phyloP scores from a whole-genome alignment of 2,329 filamentous ascomycete genomes.

The Penicillium sclerotiorum region DNA sequence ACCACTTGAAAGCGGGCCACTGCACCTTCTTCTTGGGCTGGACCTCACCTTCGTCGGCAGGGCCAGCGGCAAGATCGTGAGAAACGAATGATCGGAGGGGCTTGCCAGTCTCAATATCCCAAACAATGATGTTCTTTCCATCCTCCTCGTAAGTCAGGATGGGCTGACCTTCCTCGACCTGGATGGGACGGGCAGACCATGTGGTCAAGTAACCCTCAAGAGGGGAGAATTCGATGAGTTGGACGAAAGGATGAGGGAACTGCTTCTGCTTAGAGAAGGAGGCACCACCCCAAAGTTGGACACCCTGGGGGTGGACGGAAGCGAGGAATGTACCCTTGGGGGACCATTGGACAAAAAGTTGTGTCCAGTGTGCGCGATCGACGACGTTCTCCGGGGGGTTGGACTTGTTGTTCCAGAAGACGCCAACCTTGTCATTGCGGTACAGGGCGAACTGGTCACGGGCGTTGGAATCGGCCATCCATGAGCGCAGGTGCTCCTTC shows the following conservation, averaged over 20 bases:
- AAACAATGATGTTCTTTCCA: conserved; percentile 99
- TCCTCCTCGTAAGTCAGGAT: conserved; percentile 89
- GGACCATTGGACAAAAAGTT: conserved; percentile 98
- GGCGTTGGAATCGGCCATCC: conserved; percentile 84
- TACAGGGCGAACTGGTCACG: conserved; percentile 97
- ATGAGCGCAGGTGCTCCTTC: conserved; percentile 93
- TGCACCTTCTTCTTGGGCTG: conserved; percentile 87
- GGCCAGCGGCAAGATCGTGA: conserved; percentile 65
- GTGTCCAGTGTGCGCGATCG: conserved; percentile 94
- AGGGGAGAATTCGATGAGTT: conserved; percentile 94
- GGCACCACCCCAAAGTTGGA: conserved; percentile 92
- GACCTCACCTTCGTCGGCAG: conserved; percentile 64
- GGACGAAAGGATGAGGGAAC: conserved; percentile 93
- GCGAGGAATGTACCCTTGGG: conserved; percentile 91
- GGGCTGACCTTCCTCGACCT: conserved; percentile 85
- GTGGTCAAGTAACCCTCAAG: conserved; percentile 91
- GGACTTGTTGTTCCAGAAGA: conserved; percentile 98
- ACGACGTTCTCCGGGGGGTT: conserved; percentile 85
- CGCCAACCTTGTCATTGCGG: conserved; percentile 85
- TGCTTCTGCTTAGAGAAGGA: conserved; percentile 89
- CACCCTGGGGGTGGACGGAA: conserved; percentile 92
- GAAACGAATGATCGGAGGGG: conserved; percentile 92
- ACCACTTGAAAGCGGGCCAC: conserved; percentile 99
- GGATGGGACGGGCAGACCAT: conserved; percentile 93
- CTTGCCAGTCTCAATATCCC: conserved; percentile 89